phyloP scores from a whole-genome alignment of 108 stramenopile species.

The Cyclostephanos invisitatus region DNA sequence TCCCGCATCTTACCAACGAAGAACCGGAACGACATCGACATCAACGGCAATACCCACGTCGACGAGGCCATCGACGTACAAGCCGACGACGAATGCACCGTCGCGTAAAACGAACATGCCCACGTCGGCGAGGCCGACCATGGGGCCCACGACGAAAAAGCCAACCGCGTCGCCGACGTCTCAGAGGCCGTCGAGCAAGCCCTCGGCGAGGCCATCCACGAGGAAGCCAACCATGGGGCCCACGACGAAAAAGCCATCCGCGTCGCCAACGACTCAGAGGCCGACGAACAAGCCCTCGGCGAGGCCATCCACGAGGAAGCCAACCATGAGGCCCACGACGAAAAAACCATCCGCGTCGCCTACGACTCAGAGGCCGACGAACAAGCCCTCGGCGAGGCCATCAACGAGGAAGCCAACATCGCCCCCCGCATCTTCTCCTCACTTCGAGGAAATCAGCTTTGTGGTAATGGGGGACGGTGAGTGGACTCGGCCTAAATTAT shows the following conservation, averaged over 20 bases:
- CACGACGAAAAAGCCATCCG: too few species aligned
- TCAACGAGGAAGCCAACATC: constrained; percentile 6
- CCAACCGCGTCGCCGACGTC: too few species aligned
- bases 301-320: background rate
- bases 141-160: too few species aligned
- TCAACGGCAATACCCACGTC: too few species aligned
- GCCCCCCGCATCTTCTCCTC: background rate
- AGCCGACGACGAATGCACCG: too few species aligned
- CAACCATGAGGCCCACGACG: constrained; percentile 5
- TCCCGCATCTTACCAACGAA: too few species aligned
- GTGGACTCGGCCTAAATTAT: background rate
- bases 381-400: background rate
- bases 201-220: background rate
- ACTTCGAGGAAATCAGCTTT: constrained; percentile 17
- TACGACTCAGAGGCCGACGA: constrained; percentile 4
- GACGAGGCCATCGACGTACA: too few species aligned
- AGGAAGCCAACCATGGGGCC: too few species aligned
- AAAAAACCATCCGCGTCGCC: background rate
- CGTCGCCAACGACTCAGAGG: background rate
- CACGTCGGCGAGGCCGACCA: too few species aligned
- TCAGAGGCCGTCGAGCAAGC: too few species aligned
- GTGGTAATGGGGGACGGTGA: constrained; percentile 16
- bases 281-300: background rate
- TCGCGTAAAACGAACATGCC: too few species aligned
- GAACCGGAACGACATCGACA: too few species aligned